These are phyloP conservation scores for Gaultheria prostrata DNA, from an alignment of 148 eudicot genomes.

Conservation along the genomic window DNA sequence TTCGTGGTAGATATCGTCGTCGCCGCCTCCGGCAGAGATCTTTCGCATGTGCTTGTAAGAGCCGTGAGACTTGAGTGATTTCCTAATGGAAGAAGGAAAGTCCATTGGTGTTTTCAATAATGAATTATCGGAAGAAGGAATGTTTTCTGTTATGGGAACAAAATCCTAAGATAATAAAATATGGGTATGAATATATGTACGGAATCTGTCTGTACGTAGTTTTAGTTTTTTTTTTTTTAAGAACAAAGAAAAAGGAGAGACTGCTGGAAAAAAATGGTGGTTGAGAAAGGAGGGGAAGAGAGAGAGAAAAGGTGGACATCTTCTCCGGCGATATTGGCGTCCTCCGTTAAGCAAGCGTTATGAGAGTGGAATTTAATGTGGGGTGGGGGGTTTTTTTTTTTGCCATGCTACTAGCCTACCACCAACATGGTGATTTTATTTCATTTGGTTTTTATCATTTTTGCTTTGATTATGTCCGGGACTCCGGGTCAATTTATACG, in stretches of 20 bases:
- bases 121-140: background rate
- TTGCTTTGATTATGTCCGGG: no score
- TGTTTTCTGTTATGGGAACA: background rate
- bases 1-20: conserved; percentile 7
- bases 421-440: no score
- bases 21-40: conserved; percentile 5
- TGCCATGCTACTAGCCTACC: no score
- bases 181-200: background rate
- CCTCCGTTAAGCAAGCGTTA: background rate
- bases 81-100: conserved; percentile 6
- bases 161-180: background rate
- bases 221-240: no score
- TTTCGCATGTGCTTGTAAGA: background rate
- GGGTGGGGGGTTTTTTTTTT: background rate
- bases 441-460: no score
- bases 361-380: background rate
- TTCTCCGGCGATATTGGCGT: background rate
- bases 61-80: conserved; percentile 16
- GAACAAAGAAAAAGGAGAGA: background rate
- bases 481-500: no score
- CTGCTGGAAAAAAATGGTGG: background rate
- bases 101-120: conserved; percentile 12
- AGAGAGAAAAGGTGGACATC: background rate
- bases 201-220: background rate
- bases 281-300: background rate